Evolutionary conservation across 306 rosid species (phyloP).

Genomic region (Cucurbita maxima): DNA sequence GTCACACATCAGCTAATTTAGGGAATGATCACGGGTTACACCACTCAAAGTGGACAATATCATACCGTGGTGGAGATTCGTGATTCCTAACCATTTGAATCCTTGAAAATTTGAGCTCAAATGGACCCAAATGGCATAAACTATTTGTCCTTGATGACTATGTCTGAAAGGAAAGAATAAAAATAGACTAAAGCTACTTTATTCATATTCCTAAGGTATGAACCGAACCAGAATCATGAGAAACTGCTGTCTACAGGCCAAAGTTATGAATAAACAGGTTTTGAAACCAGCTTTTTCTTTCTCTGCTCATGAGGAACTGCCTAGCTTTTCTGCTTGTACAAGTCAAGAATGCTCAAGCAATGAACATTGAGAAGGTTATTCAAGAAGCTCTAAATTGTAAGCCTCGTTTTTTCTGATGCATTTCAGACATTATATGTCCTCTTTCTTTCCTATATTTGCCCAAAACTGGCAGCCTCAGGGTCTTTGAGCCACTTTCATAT

Average conservation of each 20-base stretch:
- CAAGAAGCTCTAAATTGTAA: neutral
- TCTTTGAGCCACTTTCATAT: neutral
- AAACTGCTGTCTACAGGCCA: conserved; percentile 5
- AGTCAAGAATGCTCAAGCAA: conserved; percentile 9
- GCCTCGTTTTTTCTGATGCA: neutral
- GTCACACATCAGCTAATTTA: too few species aligned
- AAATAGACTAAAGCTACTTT: conserved; percentile 10
- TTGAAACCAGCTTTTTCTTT: neutral
- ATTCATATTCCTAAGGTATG: neutral
- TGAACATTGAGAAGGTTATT: neutral
- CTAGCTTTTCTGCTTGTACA: conserved; percentile 4
- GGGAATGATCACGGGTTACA: too few species aligned
- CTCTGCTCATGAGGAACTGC: conserved; percentile 5
- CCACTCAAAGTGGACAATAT: too few species aligned
- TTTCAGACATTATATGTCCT: neutral
- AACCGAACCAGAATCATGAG: conserved; percentile 3
- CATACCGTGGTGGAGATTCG: too few species aligned
- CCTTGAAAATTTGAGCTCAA: neutral
- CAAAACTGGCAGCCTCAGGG: neutral
- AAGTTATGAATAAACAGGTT: neutral
- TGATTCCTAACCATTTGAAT: neutral
- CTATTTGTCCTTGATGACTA: conserved; percentile 13
- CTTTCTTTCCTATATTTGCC: neutral
- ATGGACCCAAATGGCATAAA: conserved; percentile 10
- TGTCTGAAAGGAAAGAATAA: conserved; percentile 36